Base-by-base conservation (phyloP, 208 protist genomes). In the Porcisia hertigi region DNA sequence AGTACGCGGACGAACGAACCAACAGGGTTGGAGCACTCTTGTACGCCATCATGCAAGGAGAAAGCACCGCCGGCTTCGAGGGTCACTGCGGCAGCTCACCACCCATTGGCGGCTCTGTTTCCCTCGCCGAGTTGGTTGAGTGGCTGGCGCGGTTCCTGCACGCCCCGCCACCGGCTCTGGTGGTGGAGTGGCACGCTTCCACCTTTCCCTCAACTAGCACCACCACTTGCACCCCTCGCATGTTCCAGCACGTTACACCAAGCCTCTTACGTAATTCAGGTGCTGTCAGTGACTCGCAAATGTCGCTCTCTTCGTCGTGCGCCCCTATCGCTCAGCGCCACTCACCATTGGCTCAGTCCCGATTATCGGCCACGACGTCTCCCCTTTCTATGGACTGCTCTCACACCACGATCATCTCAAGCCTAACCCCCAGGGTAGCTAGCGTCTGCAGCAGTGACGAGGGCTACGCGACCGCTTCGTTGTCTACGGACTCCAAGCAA, bases 141-240 rank as follows among this genome's bases (percentile, higher is more conserved):
- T 92, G 87, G 87, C 43, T 86, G 43, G 72, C 89, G 80, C 73
- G 76, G 8, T 76, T 89, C 45, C 77, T 92, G 55, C 82, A 82
- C 69, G 54, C 79, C 62, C 87, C 87, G 11, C 74, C 74, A 45
- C 84, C 88, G 0, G 72, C 82, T 9, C 72, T 92, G 9, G 77
- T 92, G 25, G 85, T 87, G 25, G 88, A 92, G 79, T 92, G 88
- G 88, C 88, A 89, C 69, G 55, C 82, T 7, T 43, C 64, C n/a
- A 11, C 59, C 5, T 30, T 45, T 39, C 2, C 63, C 63, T 30
- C 52, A 23, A 41, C 45, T 9, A 57, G 9, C 11, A 57, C n/a
- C 66, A 20, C 66, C 47, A 41, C 49, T n/a, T 52, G 14, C 66
- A 30, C 9, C 23, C 11, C 63, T 47, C 41, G 4, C 41, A 49